Base-by-base conservation (phyloP, 345 rosid genomes). In the Euphorbia pulcherrima region DNA sequence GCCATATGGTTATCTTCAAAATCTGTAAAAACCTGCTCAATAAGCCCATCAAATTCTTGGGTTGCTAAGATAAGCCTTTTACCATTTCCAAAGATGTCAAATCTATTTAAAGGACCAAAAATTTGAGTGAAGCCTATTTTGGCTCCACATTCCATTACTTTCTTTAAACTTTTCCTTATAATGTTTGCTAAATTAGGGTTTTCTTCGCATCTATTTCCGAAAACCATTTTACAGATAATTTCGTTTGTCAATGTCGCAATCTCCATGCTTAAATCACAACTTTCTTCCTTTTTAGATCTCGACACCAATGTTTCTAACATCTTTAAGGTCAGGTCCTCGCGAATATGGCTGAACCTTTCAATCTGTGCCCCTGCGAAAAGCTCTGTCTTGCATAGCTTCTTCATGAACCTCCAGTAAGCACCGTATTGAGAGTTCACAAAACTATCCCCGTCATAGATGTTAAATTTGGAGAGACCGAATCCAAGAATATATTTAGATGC, bases 351-450 rank as follows among this genome's bases (percentile, higher is more conserved):
- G 76, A 85, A 90, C 29, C 86, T 67, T 8, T 78, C 84, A 0
- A 90, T 80, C 75, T 86, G 94, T 3, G 76, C 26, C 11, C 86
- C 91, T 0, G 81, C 76, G 2, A 90, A 80, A 18, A 90, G 86
- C 70, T 77, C 70, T 1, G 92, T 83, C 76, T 72, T 78, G 80
- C 90, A 85, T n/a, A 90, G 80, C 51, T 84, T 81, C 65, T 82
- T 86, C 89, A 88, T 86, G 77, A 88, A 88, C 68, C 79, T 72
- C 97, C 94, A 90, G 16, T 85, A 84, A 8, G 78, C 13, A n/a
- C 94, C 94, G 26, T 85, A 84, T 21, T 84, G 87, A 2, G 80
- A 82, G 20, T 72, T 85, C 30, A 81, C 68, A 73, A 90, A 90
- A 65, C 83, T 89, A 5, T 83, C 28, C 8, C 83, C 84, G 64